A percentile compares a stretch with the other conserved stretches of the same genome.
Conservation (phyloP, 257 asterid species). For the Jacaranda copaia region DNA sequence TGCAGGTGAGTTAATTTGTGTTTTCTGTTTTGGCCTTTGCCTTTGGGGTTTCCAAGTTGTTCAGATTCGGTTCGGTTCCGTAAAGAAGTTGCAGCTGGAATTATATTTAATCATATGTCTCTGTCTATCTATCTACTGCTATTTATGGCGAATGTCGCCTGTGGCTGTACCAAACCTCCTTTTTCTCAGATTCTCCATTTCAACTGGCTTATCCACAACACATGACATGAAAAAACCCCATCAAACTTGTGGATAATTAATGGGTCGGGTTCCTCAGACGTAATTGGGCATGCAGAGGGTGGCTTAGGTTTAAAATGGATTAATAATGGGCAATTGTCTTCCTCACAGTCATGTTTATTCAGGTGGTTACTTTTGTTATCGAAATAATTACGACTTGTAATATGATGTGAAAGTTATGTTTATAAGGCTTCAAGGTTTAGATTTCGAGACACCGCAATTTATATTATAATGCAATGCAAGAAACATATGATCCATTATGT, state of each 20-base stretch:
- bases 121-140: conserved; percentile 1
- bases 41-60: conserved; percentile 35
- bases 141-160: conserved; percentile 15
- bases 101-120: conserved; percentile 10
- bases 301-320: not conserved
- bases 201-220: not conserved
- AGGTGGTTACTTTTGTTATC: too few species aligned
- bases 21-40: not conserved
- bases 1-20: not conserved
- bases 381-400: too few species aligned
- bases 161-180: conserved; percentile 1
- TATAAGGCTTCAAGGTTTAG: too few species aligned
- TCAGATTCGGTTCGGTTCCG: conserved; percentile 64
- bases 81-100: conserved; percentile 53
- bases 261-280: too few species aligned
- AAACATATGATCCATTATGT: too few species aligned
- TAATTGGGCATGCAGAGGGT: too few species aligned
- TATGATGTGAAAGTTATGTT: too few species aligned
- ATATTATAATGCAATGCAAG: too few species aligned
- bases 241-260: not conserved
- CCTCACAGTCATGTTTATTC: too few species aligned
- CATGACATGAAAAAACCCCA: not conserved
- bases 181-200: conserved; percentile 14
- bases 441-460: too few species aligned
- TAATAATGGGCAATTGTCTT: too few species aligned